Evolutionary conservation across 352 stramenopile genomes (phyloP), one percentile per base, ranked within the genome.

Genomic region (Detonula confervacea): DNA sequence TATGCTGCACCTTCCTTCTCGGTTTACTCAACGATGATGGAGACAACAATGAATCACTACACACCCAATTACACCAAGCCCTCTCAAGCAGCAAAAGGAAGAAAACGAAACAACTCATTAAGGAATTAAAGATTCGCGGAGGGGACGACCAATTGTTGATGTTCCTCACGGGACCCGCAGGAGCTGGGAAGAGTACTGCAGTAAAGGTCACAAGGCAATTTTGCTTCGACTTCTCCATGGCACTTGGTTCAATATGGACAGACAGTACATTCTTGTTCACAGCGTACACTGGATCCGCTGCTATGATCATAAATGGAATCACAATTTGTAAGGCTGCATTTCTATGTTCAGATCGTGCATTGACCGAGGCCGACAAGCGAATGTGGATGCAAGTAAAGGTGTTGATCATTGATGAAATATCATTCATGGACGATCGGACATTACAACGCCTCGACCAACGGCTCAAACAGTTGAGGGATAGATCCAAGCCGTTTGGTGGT

Each of bases 401-500:
- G 11, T 3, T 49, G 9, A 49, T 20, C 8, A 20, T 49, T 14
- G 16, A 20, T 4, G 39, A 49, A 49, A 18, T 14, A 25, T 84
- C 69, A n/a, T 84, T 84, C 30, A 79, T 83, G 67, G 71, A 51
- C 30, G 75, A 78, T 24, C 18, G n/a, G 18, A 46, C 74, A 2
- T 24, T 78, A 11, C 0, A 82, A 44, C 84, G 85, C 55, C 60
- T 93, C 12, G 79, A 91, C 56, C 55, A 87, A 24, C 69, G 81
- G 60, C 63, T 93, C 46, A 91, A 90, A 61, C 51, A 90, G 39
- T 33, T 68, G 5, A 22, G 56, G 49, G 33, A 83, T 12, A 52
- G 54, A 52, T 71, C 6, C 12, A 55, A 75, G 20, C 67, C 18
- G 27, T 84, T 76, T 77, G 69, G 68, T 39, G 77, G 77, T 12